phyloP scores from a whole-genome alignment of 1,284 basidiomycete genomes.

The Leccinum huronense region DNA sequence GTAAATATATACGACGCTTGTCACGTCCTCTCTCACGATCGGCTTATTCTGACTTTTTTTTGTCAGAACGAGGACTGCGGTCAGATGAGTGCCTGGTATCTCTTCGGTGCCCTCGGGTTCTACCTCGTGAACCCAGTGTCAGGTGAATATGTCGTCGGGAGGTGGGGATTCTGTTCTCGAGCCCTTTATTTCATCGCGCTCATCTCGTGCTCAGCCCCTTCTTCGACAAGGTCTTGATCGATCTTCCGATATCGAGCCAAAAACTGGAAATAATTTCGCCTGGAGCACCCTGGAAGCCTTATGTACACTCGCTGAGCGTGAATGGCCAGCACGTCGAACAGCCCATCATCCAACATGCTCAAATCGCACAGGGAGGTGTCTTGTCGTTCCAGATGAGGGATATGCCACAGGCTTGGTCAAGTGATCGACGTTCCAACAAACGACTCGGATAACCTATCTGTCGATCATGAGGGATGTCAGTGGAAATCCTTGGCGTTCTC shows the following conservation, averaged over 20 bases:
- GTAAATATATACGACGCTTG: slow-evolving; percentile 37
- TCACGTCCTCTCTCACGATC: background rate
- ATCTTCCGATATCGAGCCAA: slow-evolving; percentile 45
- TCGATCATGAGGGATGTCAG: background rate
- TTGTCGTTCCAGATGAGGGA: slow-evolving; percentile 68
- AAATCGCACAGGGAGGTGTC: slow-evolving; percentile 55
- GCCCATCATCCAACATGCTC: slow-evolving; percentile 56
- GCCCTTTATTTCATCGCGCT: background rate
- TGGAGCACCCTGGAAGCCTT: slow-evolving; percentile 56
- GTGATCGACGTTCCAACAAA: slow-evolving; percentile 11
- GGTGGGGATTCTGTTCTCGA: slow-evolving; percentile 39
- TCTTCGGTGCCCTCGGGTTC: slow-evolving; percentile 80
- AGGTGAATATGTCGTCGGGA: slow-evolving; percentile 70
- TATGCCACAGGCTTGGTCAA: slow-evolving; percentile 43
- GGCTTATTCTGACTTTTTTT: background rate
- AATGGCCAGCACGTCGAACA: slow-evolving; percentile 44
- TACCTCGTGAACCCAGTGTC: slow-evolving; percentile 85
- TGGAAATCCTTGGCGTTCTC: background rate
- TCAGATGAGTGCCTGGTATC: slow-evolving; percentile 87
- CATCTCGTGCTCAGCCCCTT: slow-evolving; percentile 35
- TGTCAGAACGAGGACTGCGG: slow-evolving; percentile 83
- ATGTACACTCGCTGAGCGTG: slow-evolving; percentile 56
- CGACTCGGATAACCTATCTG: background rate
- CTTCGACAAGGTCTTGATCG: slow-evolving; percentile 62
- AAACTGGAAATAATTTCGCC: slow-evolving; percentile 51